phyloP scores from a whole-genome alignment of 495 filamentous ascomycete genomes.

The Hypoxylon subgilvum region DNA sequence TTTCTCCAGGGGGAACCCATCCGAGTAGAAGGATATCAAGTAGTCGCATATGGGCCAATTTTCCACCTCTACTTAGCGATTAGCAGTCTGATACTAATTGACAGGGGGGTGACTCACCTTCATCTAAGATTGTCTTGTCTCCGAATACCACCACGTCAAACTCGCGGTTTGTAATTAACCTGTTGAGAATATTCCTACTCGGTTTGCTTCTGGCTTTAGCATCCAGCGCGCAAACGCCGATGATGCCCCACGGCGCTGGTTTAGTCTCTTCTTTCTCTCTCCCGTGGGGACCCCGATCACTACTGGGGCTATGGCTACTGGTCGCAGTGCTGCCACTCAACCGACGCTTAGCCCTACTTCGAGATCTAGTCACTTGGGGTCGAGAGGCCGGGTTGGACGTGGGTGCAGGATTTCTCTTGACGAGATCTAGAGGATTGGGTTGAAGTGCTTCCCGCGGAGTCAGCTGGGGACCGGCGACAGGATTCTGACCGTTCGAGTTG shows the following conservation, averaged over 20 bases:
- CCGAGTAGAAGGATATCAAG: slow-evolving; percentile 95
- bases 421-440: slow-evolving; percentile 45
- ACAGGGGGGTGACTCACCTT: slow-evolving; percentile 61
- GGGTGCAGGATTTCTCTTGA: slow-evolving; percentile 39
- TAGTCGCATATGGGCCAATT: slow-evolving; percentile 87
- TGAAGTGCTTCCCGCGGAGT: slow-evolving; percentile 48
- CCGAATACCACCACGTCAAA: slow-evolving; percentile 98
- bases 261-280: slow-evolving; percentile 59
- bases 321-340: slow-evolving; percentile 77
- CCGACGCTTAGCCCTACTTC: slow-evolving; percentile 74
- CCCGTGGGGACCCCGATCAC: slow-evolving; percentile 54
- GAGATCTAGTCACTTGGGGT: slow-evolving; percentile 63
- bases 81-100: slow-evolving; percentile 18
- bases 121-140: slow-evolving; percentile 96
- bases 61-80: slow-evolving; percentile 60
- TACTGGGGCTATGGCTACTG: slow-evolving; percentile 71
- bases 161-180: slow-evolving; percentile 84
- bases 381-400: slow-evolving; percentile 38
- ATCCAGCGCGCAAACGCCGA: slow-evolving; percentile 95
- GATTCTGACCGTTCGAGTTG: slow-evolving; percentile 42
- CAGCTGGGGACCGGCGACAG: slow-evolving; percentile 50
- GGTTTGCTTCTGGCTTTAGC: slow-evolving; percentile 96
- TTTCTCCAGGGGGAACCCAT: slow-evolving; percentile 96
- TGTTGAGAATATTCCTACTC: slow-evolving; percentile 91
- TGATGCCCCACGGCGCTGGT: slow-evolving; percentile 61